These are phyloP conservation scores for Aspergillus quadrilineatus DNA, from an alignment of 2,329 filamentous ascomycete species.

Conservation along the genomic window DNA sequence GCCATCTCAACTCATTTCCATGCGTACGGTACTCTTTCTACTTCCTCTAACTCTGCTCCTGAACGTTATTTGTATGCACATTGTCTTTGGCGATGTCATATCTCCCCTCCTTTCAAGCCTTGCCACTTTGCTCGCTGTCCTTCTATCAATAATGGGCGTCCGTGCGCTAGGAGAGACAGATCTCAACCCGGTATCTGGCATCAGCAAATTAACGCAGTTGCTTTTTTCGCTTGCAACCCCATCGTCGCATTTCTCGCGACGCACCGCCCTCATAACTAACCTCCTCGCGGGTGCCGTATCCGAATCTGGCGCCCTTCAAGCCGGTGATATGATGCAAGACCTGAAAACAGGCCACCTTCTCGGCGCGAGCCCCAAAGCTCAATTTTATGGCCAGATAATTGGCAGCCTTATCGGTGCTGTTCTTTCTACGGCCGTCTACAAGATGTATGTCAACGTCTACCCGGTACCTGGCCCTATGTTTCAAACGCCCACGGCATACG, in stretches of 20 bases:
- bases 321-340: slow-evolving; percentile 95
- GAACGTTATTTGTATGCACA: slow-evolving; percentile 76
- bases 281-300: slow-evolving; percentile 87
- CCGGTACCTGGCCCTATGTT: slow-evolving; percentile 84
- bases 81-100: slow-evolving; percentile 80
- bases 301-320: slow-evolving; percentile 83
- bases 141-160: slow-evolving; percentile 64
- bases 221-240: slow-evolving; percentile 92
- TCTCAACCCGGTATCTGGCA: slow-evolving; percentile 92
- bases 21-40: slow-evolving; percentile 68
- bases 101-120: slow-evolving; percentile 72
- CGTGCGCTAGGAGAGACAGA: slow-evolving; percentile 77
- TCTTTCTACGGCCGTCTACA: slow-evolving; percentile 82
- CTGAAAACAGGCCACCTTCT: slow-evolving; percentile 93
- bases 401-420: slow-evolving; percentile 83
- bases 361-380: slow-evolving; percentile 86
- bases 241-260: slow-evolving; percentile 72
- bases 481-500: slow-evolving; percentile 89
- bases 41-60: slow-evolving; percentile 73
- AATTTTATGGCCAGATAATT: slow-evolving; percentile 95
- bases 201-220: slow-evolving; percentile 92
- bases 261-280: slow-evolving; percentile 84
- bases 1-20: slow-evolving; percentile 74
- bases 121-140: slow-evolving; percentile 79
- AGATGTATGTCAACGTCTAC: slow-evolving; percentile 87